These are phyloP conservation scores for Ustulina deusta DNA, from an alignment of 2,329 filamentous ascomycete genomes.

Conservation along the genomic window DNA sequence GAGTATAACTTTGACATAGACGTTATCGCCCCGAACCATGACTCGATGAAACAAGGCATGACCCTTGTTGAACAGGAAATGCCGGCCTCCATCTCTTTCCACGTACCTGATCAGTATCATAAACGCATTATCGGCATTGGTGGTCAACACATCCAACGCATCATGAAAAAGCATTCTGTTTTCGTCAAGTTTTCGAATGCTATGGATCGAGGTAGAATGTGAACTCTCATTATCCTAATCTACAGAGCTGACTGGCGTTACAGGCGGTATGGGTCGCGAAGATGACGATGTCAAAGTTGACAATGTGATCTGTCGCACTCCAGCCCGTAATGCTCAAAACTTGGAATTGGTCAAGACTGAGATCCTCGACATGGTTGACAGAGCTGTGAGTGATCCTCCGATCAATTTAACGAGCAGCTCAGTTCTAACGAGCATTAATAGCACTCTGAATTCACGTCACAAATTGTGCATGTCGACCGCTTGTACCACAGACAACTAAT, in stretches of 20 bases:
- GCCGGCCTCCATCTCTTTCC: slow-evolving; percentile 98
- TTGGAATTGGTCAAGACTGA: slow-evolving; percentile 97
- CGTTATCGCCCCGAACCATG: slow-evolving; percentile 90
- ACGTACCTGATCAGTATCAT: slow-evolving; percentile 98
- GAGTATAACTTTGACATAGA: slow-evolving; percentile 99
- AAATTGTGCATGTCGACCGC: slow-evolving; percentile 92
- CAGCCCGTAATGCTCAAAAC: slow-evolving; percentile 95
- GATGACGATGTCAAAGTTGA: slow-evolving; percentile 99
- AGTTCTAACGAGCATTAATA: slow-evolving; percentile 49
- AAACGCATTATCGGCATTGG: slow-evolving; percentile 99
- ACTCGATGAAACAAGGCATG: slow-evolving; percentile 92
- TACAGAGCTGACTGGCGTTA: slow-evolving; percentile 26
- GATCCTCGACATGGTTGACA: slow-evolving; percentile 99
- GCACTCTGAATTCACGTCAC: slow-evolving; percentile 97
- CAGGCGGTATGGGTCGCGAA: slow-evolving; percentile 84
- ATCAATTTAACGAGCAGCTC: neutral
- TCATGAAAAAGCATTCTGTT: slow-evolving; percentile 99
- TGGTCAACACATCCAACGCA: slow-evolving; percentile 97
- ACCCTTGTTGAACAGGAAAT: slow-evolving; percentile 98
- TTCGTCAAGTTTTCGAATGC: slow-evolving; percentile 99
- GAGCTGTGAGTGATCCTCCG: slow-evolving; percentile 73
- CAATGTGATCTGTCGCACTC: slow-evolving; percentile 98
- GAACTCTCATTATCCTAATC: neutral
- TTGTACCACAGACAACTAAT: slow-evolving; percentile 96
- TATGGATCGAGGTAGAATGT: slow-evolving; percentile 83